These are phyloP conservation scores for Blastobotrys serpentis DNA, from an alignment of 1,139 yeast genomes.

Conservation along the genomic window DNA sequence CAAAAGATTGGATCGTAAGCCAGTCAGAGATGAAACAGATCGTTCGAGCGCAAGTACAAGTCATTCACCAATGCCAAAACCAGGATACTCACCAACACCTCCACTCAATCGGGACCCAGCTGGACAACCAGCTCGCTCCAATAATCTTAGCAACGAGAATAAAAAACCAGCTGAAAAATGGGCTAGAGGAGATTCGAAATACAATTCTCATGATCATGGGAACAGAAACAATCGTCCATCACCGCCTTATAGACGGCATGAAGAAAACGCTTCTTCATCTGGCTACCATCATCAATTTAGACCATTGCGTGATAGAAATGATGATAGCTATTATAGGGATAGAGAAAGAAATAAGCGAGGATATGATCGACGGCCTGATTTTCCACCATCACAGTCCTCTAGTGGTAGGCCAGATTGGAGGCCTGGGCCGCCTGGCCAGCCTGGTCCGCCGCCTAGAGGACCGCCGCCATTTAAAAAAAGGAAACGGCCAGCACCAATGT, in stretches of 20 bases:
- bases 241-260: neutral
- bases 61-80: neutral
- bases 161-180: no score
- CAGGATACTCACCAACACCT: neutral
- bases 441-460: neutral
- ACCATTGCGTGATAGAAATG: neutral
- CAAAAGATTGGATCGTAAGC: no score
- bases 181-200: neutral
- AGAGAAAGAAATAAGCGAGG: neutral
- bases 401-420: neutral
- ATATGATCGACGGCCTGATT: neutral
- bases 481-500: neutral
- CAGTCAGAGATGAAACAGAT: neutral
- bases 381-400: neutral
- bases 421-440: neutral
- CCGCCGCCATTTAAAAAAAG: slow-evolving; percentile 1
- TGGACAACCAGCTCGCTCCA: no score
- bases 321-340: neutral
- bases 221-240: no score
- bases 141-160: no score
- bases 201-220: neutral
- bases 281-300: no score
- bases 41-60: neutral
- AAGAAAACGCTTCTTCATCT: no score
- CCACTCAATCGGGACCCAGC: no score